Evolutionary conservation across 1,284 basidiomycete genomes (phyloP).

Genomic region (Puccinia horiana): DNA sequence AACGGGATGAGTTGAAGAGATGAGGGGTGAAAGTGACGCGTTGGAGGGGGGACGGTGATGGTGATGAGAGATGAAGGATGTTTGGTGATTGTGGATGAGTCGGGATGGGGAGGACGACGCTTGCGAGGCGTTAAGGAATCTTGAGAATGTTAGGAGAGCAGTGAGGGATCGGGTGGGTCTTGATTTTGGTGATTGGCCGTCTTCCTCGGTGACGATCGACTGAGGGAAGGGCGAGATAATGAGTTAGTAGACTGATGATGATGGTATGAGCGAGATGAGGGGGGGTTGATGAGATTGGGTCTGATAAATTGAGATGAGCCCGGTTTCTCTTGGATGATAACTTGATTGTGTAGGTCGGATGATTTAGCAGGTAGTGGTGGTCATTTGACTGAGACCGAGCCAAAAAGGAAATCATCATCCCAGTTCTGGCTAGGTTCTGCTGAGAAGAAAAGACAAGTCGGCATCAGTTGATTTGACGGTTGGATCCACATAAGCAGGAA

Average conservation of each 20-base stretch:
- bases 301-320: constrained; percentile 3
- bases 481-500: too few relatives aligned
- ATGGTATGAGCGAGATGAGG: neutral
- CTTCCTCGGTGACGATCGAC: neutral
- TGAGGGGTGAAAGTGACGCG: neutral
- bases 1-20: neutral
- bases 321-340: too few relatives aligned
- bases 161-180: neutral
- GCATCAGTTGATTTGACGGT: neutral
- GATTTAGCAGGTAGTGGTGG: constrained; percentile 1
- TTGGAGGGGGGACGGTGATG: neutral
- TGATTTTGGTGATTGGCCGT: neutral
- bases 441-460: too few relatives aligned
- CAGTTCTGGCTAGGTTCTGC: constrained; percentile 47
- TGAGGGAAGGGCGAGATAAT: neutral
- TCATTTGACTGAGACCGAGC: constrained; percentile 25
- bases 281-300: neutral
- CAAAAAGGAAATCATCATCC: constrained; percentile 47
- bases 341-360: too few relatives aligned
- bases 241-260: neutral
- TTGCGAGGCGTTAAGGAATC: constrained; percentile 33
- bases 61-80: neutral
- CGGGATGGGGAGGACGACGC: neutral
- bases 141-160: neutral
- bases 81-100: neutral